Evolutionary conservation across 1,284 basidiomycete genomes (phyloP), one percentile per base, ranked within the genome.

Genomic region (Malassezia nana): DNA sequence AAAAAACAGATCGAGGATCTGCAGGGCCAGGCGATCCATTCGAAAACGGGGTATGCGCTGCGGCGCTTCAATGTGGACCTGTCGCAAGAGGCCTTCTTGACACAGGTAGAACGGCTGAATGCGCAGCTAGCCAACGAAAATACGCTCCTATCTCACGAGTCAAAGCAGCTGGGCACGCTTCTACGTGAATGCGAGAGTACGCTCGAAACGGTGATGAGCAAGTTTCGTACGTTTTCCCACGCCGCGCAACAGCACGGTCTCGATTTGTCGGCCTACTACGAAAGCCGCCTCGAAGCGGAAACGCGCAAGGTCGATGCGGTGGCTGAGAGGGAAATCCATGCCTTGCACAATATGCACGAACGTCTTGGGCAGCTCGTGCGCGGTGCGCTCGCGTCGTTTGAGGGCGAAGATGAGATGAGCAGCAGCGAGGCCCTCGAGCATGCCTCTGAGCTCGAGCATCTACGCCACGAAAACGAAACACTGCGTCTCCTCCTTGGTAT

Each of bases 181-280:
- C 78, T 98, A 53, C 90, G 90, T 66, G 94, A 98, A 75, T 92
- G 94, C 73, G 92, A 98, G 75, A 80, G 81, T 58, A 95, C 91
- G 1, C 81, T 98, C 76, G 91, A 96, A 70, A 89, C 84, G 30
- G 86, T 98, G 72, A 96, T 98, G 92, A 78, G 82, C 55, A 95
- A 95, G 77, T 96, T 96, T 74, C 81, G 91, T 48, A 85, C 84
- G 58, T 86, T 95, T 68, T 83, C 89, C 86, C 79, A 87, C 63
- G 87, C 92, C 15, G 88, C 89, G 0, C 88, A 92, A 69, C 85
- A 86, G 64, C 89, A 96, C 74, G 89, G 94, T 66, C 79, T 88
- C 10, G 86, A 85, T 0, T 78, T 96, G 12, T 87, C 86, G 49
- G 82, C 84, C 46, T 90, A 98, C 75, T 98, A 98, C 77, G 89